Evolutionary conservation across 495 filamentous ascomycete species (phyloP).

Genomic region (Hypoxylon crocopeplum): DNA sequence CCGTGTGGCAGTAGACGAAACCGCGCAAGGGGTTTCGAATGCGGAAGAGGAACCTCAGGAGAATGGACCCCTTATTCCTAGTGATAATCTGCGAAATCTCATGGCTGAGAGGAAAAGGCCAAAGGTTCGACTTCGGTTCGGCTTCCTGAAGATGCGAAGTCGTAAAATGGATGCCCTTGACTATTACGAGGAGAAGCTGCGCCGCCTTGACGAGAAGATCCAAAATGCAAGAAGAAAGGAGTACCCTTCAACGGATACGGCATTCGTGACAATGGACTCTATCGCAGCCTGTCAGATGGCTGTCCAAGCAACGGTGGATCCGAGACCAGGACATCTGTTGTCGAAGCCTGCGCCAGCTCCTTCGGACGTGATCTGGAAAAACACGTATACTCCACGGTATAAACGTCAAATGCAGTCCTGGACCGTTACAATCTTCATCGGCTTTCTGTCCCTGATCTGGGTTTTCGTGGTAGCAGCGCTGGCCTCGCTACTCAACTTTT

Average conservation of each 20-base stretch:
- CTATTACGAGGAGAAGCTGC: slow-evolving; percentile 89
- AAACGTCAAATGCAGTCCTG: slow-evolving; percentile 78
- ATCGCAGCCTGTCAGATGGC: slow-evolving; percentile 93
- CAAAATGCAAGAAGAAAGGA: slow-evolving; percentile 71
- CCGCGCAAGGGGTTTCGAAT: slow-evolving; percentile 1
- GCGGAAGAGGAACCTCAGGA: slow-evolving; percentile 54
- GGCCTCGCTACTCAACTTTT: slow-evolving; percentile 76
- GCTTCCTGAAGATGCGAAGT: slow-evolving; percentile 73
- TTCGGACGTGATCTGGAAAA: slow-evolving; percentile 88
- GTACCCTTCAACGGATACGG: slow-evolving; percentile 78
- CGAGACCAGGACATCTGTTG: slow-evolving; percentile 81
- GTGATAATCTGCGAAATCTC: slow-evolving; percentile 42
- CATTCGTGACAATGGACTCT: slow-evolving; percentile 97
- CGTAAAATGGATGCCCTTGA: slow-evolving; percentile 88
- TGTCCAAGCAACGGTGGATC: slow-evolving; percentile 89
- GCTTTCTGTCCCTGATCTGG: slow-evolving; percentile 87
- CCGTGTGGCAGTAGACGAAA: not conserved
- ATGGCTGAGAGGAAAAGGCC: slow-evolving; percentile 61
- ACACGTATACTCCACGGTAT: slow-evolving; percentile 83
- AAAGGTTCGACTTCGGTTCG: slow-evolving; percentile 77
- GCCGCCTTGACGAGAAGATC: slow-evolving; percentile 80
- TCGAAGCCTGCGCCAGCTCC: slow-evolving; percentile 87
- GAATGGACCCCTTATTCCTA: slow-evolving; percentile 58
- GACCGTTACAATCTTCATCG: slow-evolving; percentile 81
- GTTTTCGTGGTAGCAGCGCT: slow-evolving; percentile 81